Percentiles rank a stretch among this genome's conserved stretches.
These are phyloP conservation scores for Botrytis galanthina DNA, from an alignment of 2,329 filamentous ascomycete genomes.

Conservation along the genomic window DNA sequence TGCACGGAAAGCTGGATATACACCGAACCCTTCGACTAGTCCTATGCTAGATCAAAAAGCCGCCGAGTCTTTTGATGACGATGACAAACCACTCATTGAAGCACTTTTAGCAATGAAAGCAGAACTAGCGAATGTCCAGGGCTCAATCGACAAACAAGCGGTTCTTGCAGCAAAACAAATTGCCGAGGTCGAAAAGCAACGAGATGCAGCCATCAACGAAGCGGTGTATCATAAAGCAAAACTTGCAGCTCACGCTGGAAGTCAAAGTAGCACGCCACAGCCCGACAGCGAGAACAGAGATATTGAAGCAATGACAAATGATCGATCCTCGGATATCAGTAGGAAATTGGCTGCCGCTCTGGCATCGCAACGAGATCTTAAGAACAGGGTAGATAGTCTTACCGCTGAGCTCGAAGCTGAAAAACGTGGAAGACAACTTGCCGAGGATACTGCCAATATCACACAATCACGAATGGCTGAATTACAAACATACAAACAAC, in stretches of 20 bases:
- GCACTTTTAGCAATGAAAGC: conserved; percentile 87
- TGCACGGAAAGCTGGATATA: conserved; percentile 86
- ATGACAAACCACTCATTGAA: conserved; percentile 88
- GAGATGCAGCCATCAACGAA: conserved; percentile 91
- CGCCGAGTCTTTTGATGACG: conserved; percentile 80
- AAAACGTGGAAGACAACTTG: conserved; percentile 73
- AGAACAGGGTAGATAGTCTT: conserved; percentile 68
- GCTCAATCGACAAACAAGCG: conserved; percentile 84
- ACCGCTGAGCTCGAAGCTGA: conserved; percentile 75
- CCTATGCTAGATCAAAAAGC: conserved; percentile 73
- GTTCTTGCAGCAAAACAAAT: conserved; percentile 82
- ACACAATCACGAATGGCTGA: conserved; percentile 81
- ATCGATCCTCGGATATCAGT: conserved; percentile 71
- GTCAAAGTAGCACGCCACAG: conserved; percentile 59
- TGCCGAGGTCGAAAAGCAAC: conserved; percentile 89
- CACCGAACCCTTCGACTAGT: conserved; percentile 65
- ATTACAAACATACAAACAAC: conserved; percentile 79
- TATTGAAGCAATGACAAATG: conserved; percentile 55
- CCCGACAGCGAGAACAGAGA: conserved; percentile 57
- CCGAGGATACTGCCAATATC: conserved; percentile 82
- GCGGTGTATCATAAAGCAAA: conserved; percentile 94
- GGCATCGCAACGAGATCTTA: conserved; percentile 76
- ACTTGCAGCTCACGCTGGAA: conserved; percentile 76
- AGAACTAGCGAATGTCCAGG: conserved; percentile 86
- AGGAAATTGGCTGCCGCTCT: conserved; percentile 81